Percentiles rank a stretch among this genome's conserved stretches.
These are phyloP conservation scores for Psophocarpus tetragonolobus DNA, from an alignment of 306 rosid species.

Conservation along the genomic window DNA sequence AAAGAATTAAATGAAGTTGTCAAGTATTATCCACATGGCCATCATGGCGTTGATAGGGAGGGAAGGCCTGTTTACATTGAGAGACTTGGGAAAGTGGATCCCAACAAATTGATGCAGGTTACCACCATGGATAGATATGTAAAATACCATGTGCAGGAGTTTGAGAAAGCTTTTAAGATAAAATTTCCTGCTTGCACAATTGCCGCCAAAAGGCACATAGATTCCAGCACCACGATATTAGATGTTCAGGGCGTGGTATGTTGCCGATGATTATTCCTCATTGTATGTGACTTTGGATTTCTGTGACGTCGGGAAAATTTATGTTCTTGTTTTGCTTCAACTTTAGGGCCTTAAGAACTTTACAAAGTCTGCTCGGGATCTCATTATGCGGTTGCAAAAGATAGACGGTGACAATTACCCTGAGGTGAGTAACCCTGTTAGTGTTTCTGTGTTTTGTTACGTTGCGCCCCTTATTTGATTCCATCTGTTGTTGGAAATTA, in stretches of 20 bases:
- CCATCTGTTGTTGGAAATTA: not conserved
- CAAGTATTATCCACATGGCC: conserved; percentile 85
- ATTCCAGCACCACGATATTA: conserved; percentile 90
- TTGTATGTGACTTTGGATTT: not conserved
- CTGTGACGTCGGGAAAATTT: not conserved
- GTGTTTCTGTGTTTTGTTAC: conserved; percentile 8
- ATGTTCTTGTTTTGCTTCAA: conserved; percentile 29
- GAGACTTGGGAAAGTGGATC: conserved; percentile 92
- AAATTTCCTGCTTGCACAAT: conserved; percentile 95
- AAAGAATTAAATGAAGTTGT: conserved; percentile 73
- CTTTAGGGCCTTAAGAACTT: conserved; percentile 90
- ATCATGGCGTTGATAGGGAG: conserved; percentile 97
- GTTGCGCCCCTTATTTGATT: not conserved
- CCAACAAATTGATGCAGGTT: conserved; percentile 90
- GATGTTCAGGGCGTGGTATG: conserved; percentile 99
- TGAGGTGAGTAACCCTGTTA: conserved; percentile 53
- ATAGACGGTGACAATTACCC: conserved; percentile 97
- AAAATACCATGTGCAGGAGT: conserved; percentile 85
- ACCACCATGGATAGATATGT: conserved; percentile 92
- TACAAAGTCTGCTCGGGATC: conserved; percentile 88
- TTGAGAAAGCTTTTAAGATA: conserved; percentile 80
- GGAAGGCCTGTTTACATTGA: conserved; percentile 97
- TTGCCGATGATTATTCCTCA: conserved; percentile 23
- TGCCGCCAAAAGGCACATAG: conserved; percentile 97
- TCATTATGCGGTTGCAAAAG: conserved; percentile 78